phyloP scores from a whole-genome alignment of 495 filamentous ascomycete species.

The Neurospora discreta region DNA sequence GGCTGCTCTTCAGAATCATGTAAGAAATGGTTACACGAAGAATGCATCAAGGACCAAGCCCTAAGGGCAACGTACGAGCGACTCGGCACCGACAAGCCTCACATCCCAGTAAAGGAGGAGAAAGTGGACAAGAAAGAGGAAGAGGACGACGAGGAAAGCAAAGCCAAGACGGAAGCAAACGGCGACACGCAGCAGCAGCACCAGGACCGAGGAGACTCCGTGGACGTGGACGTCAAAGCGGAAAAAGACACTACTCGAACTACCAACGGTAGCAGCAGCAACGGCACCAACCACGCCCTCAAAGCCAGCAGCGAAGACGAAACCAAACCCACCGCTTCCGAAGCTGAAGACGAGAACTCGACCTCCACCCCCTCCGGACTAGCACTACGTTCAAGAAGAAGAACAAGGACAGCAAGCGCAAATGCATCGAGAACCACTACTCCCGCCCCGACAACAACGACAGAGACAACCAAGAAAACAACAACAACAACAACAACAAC shows the following conservation, averaged over 20 bases:
- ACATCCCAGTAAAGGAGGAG: slow-evolving; percentile 26
- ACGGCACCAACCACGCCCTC: slow-evolving; percentile 17
- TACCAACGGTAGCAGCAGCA: slow-evolving; percentile 18
- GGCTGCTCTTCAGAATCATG: slow-evolving; percentile 46
- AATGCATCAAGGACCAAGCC: slow-evolving; percentile 45
- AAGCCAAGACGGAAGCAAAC: background rate
- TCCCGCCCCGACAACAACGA: background rate
- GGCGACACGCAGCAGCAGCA: background rate
- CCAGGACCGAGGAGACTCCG: slow-evolving; percentile 4
- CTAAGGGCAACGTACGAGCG: slow-evolving; percentile 36
- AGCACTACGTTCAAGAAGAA: background rate
- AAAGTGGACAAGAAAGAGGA: slow-evolving; percentile 1
- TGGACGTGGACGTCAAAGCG: slow-evolving; percentile 33
- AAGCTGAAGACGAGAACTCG: background rate
- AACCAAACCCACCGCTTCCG: slow-evolving; percentile 9
- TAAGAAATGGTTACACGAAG: slow-evolving; percentile 52
- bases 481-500: background rate
- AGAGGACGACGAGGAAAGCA: slow-evolving; percentile 21
- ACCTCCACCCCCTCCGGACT: background rate
- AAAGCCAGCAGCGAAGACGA: slow-evolving; percentile 20
- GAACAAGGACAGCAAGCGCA: background rate
- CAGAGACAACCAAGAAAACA: background rate
- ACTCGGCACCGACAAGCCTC: slow-evolving; percentile 34
- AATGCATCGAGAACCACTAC: background rate
- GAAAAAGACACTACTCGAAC: slow-evolving; percentile 17